Conservation (phyloP, 371 early-diverging fungal genomes). For the Mucor indicus region DNA sequence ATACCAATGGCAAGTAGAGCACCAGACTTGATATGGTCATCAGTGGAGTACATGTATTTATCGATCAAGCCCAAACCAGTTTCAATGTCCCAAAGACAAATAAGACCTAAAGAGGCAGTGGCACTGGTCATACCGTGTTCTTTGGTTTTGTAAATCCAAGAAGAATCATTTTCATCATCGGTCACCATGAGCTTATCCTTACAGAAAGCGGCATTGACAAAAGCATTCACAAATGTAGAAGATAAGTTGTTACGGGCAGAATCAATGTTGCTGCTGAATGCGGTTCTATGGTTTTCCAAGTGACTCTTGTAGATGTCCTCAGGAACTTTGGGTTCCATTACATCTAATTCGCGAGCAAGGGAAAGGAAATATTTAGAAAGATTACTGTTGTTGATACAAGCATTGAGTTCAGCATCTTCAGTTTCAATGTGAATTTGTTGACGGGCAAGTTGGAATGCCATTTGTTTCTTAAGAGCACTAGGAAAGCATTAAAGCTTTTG, state of each 20-base stretch:
- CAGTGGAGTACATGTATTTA: constrained; percentile 86
- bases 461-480: constrained; percentile 84
- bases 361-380: constrained; percentile 84
- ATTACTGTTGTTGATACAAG: constrained; percentile 84
- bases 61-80: constrained; percentile 88
- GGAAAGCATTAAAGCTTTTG: too few relatives aligned
- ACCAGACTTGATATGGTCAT: constrained; percentile 94
- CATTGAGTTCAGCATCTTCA: constrained; percentile 78
- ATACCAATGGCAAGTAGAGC: constrained; percentile 94
- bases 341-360: constrained; percentile 90
- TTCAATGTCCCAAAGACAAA: constrained; percentile 94
- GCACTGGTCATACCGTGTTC: constrained; percentile 95
- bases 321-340: constrained; percentile 93
- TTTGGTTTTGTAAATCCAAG: constrained; percentile 97
- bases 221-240: constrained; percentile 96
- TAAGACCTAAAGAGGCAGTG: constrained; percentile 90
- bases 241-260: constrained; percentile 95
- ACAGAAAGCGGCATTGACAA: constrained; percentile 96
- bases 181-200: constrained; percentile 85
- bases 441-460: constrained; percentile 91
- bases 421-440: constrained; percentile 83
- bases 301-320: constrained; percentile 98
- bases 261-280: constrained; percentile 74
- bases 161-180: constrained; percentile 66
- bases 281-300: constrained; percentile 79